These are phyloP conservation scores for Vitis amurensis DNA, from an alignment of 164 flowering plant species.

Conservation along the genomic window DNA sequence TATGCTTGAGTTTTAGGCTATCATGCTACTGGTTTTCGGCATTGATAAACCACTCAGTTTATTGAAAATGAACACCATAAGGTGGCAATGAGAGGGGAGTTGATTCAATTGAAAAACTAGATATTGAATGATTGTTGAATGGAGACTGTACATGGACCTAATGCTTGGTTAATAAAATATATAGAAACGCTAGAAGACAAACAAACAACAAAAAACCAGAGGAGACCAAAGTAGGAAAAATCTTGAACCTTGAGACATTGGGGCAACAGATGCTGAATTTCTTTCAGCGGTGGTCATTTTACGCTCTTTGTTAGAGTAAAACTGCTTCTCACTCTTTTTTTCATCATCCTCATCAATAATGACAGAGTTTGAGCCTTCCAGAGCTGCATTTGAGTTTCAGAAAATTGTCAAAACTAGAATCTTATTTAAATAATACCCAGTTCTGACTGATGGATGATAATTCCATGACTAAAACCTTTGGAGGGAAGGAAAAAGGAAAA, in stretches of 20 bases:
- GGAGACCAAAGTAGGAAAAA: not conserved
- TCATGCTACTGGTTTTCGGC: too few species aligned
- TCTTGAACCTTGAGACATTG: slow-evolving; percentile 16
- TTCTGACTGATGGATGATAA: slow-evolving; percentile 1
- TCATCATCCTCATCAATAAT: slow-evolving; percentile 18
- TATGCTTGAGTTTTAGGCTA: too few species aligned
- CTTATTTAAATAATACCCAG: not conserved
- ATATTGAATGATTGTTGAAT: too few species aligned
- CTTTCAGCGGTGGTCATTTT: not conserved
- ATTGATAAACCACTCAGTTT: too few species aligned
- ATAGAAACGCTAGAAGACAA: not conserved
- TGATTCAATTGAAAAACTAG: too few species aligned
- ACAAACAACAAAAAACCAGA: not conserved
- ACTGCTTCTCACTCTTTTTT: slow-evolving; percentile 13
- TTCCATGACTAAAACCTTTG: not conserved
- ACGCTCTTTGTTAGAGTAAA: not conserved
- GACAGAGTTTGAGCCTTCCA: slow-evolving; percentile 34
- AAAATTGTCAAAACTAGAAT: slow-evolving; percentile 6
- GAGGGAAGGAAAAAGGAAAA: too few species aligned
- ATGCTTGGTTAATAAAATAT: not conserved
- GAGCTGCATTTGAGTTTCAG: slow-evolving; percentile 27
- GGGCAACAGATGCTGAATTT: slow-evolving; percentile 4
- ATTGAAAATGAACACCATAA: too few species aligned
- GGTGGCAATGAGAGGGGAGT: too few species aligned
- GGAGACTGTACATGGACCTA: too few species aligned